A percentile compares a stretch with the other conserved stretches of the same genome.
Conservation (phyloP, 2,329 filamentous ascomycete species). For the Zymoseptoria tritici region DNA sequence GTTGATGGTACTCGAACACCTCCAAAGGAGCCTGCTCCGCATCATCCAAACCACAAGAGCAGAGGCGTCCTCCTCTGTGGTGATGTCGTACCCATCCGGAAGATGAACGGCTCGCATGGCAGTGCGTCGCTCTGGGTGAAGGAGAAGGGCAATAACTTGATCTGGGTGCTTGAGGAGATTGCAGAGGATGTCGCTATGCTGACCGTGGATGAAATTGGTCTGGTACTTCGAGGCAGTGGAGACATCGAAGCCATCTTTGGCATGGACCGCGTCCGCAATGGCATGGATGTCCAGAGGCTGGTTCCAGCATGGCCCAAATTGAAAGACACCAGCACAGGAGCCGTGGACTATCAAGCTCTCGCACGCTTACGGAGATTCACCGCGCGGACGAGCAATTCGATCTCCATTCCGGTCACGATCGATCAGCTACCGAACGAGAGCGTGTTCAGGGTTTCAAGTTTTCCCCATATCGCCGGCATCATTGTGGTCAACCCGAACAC, state of each 20-base stretch:
- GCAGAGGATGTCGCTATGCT: conserved; percentile 83
- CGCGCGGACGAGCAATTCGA: conserved; percentile 65
- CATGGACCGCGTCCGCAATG: conserved; percentile 55
- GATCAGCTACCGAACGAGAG: conserved; percentile 62
- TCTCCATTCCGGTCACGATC: conserved; percentile 78
- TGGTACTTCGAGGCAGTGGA: conserved; percentile 63
- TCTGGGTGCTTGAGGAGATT: conserved; percentile 98
- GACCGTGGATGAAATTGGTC: conserved; percentile 68
- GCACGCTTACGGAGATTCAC: conserved; percentile 72
- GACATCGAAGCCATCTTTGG: conserved; percentile 84
- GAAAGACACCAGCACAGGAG: conserved; percentile 61
- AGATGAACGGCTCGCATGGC: conserved; percentile 83
- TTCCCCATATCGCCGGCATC: conserved; percentile 95
- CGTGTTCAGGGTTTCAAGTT: conserved; percentile 80
- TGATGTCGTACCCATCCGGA: conserved; percentile 96
- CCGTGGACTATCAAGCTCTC: conserved; percentile 71
- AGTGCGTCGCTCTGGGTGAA: conserved; percentile 98
- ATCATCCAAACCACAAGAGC: conserved; percentile 68
- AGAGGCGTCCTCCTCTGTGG: conserved; percentile 87
- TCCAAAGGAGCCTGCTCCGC: conserved; percentile 38
- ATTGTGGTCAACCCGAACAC: conserved; percentile 77
- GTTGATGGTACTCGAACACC: conserved; percentile 51
- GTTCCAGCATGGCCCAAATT: conserved; percentile 77
- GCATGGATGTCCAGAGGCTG: conserved; percentile 68
- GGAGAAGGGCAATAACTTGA: conserved; percentile 85